Evolutionary conservation across 1,284 basidiomycete species (phyloP).

Genomic region (Cutaneotrichosporon mucoides): DNA sequence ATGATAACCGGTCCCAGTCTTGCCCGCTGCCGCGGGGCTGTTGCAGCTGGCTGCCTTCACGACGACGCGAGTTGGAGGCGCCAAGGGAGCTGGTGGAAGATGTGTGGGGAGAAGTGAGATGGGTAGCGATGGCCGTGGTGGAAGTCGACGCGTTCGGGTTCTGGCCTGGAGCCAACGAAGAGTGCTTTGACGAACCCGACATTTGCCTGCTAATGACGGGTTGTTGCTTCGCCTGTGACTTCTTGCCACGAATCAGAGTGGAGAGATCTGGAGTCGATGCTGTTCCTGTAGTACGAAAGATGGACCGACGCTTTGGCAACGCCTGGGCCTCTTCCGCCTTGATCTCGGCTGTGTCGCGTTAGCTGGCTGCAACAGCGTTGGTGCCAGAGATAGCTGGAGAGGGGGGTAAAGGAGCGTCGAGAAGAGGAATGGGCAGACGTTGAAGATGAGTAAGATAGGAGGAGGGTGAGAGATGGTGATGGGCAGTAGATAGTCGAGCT

Average conservation of each 20-base stretch:
- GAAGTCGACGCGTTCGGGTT: constrained; percentile 2
- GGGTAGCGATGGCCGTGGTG: not conserved
- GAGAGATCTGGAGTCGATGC: constrained; percentile 83
- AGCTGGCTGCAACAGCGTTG: no score
- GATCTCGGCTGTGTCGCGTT: constrained; percentile 21
- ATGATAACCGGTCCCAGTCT: constrained; percentile 4
- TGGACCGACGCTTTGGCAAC: constrained; percentile 62
- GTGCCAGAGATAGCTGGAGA: not conserved
- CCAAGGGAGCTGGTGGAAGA: constrained; percentile 5
- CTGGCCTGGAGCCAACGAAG: not conserved
- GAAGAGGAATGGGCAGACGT: not conserved
- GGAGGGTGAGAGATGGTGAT: not conserved
- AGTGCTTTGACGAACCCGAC: constrained; percentile 3
- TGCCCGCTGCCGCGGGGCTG: not conserved
- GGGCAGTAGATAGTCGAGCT: not conserved
- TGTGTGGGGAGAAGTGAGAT: not conserved
- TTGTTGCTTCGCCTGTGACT: constrained; percentile 27
- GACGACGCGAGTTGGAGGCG: not conserved
- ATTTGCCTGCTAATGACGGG: constrained; percentile 50
- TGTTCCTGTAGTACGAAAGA: constrained; percentile 80
- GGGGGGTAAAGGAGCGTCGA: not conserved
- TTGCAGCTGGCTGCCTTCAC: not conserved
- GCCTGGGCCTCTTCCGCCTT: constrained; percentile 22
- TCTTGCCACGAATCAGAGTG: constrained; percentile 68
- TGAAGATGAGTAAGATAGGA: not conserved